Base-by-base conservation (phyloP, 2,329 filamentous ascomycete genomes). In the Trichoderma arundinaceum region DNA sequence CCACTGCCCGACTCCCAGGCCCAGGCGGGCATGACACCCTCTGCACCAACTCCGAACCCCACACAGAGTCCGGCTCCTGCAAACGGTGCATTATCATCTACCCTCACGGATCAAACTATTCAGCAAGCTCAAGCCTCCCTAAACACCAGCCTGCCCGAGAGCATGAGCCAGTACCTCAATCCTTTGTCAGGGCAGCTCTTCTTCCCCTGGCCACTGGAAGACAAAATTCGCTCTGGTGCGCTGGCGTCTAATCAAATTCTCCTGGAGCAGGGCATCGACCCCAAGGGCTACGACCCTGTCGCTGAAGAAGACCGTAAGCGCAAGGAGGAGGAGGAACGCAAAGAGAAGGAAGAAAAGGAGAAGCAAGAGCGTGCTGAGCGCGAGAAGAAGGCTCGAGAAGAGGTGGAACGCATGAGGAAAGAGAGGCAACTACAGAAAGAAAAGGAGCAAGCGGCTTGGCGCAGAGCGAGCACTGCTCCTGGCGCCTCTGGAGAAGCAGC, bases 141-240 rank as follows among this genome's bases (percentile, higher is more conserved):
- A 39, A 74, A 73, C 58, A 82, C 80, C 1, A 78, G 74, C 4
- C 79, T 88, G 1, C 85, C 85, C 1, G 78, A 82, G 38, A 76
- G 79, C 60, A 77, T 85, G 66, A 79, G 77, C 59, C 78, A 79
- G 61, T 82, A 81, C 69, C 74, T 87, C 52, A 88, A 90, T 71
- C 84, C 86, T 0, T 76, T 83, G 17, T 82, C 82, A 8, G 82
- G 84, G 9, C 80, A 84, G 43, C 73, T 81, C n/a, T 96, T 93
- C 79, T 83, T 88, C 53, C 92, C 92, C 0, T 96, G 92, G 92
- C 92, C 92, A 0, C 82, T 81, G 33, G 88, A 92, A 68, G 86
- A 89, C 38, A 84, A 87, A 66, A 91, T 95, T 68, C 84, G 87
- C 38, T 79, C 81, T 15, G 91, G 92, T 41, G 88, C 88, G 1